A percentile compares a stretch with the other conserved stretches of the same genome.
phyloP scores from a whole-genome alignment of 2,329 filamentous ascomycete genomes.

The Rugonectria rugulosa region DNA sequence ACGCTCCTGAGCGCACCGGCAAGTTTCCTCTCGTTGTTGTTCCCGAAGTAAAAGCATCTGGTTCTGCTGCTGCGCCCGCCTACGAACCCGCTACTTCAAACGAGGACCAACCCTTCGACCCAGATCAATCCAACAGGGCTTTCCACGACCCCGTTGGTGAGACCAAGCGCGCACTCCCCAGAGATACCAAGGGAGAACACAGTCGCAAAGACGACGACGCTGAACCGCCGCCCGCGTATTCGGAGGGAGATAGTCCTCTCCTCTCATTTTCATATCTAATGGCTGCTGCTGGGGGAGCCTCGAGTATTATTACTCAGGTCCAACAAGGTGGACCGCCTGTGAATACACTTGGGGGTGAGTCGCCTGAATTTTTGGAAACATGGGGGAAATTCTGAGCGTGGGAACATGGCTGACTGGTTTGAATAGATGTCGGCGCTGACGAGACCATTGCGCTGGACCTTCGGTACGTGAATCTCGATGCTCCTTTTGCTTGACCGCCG shows the following conservation, averaged over 20 bases:
- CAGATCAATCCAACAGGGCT: conserved; percentile 46
- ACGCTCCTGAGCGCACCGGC: conserved; percentile 46
- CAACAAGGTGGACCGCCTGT: conserved; percentile 91
- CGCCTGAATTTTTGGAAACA: background rate
- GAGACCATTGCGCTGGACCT: conserved; percentile 96
- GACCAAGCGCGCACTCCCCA: conserved; percentile 85
- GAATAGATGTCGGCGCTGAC: conserved; percentile 79
- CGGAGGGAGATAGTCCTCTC: conserved; percentile 92
- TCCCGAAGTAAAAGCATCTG: conserved; percentile 43
- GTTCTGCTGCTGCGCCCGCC: conserved; percentile 59
- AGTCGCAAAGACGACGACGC: conserved; percentile 81
- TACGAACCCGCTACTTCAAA: conserved; percentile 52
- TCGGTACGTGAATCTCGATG: conserved; percentile 65
- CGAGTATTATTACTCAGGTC: conserved; percentile 99
- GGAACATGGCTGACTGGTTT: conserved; percentile 8
- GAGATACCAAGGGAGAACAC: conserved; percentile 78
- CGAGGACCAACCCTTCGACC: conserved; percentile 48
- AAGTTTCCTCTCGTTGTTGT: conserved; percentile 44
- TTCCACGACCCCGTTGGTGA: conserved; percentile 68
- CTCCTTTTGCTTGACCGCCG: background rate
- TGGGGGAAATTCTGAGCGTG: background rate
- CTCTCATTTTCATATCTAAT: conserved; percentile 95
- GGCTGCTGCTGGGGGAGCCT: conserved; percentile 94
- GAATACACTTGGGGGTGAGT: conserved; percentile 84
- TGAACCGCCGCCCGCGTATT: conserved; percentile 95